Evolutionary conservation across 306 rosid species (phyloP), one percentile per base, ranked within the genome.

Genomic region (Morella rubra): DNA sequence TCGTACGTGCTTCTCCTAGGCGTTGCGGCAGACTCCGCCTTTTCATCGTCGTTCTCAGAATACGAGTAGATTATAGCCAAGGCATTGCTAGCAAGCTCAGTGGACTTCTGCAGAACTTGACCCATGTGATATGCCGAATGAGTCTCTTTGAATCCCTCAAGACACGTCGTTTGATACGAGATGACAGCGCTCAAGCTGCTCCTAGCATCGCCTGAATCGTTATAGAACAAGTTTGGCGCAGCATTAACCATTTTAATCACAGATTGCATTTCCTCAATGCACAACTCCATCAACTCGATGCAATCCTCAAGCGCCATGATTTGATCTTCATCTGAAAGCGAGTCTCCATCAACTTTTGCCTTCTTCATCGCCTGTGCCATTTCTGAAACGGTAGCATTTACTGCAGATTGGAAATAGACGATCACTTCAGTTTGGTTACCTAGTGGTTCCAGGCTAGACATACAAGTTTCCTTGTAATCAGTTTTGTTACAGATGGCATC

Each of bases 91-190:
- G 78, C 18, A 20, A 77, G 73, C 67, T 69, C 13, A 55, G 32
- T 56, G 20, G 84, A 74, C 12, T 32, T 22, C 8, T 50, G 7
- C 81, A 81, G 67, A 66, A 9, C 71, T 42, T 27, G 1, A 4
- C n/a, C 49, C 27, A 66, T 18, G 4, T 66, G 7, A n/a, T 6
- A 66, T 8, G 49, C 8, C 14, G 50, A 16, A 3, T 9, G 13
- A 5, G 24, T 8, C 50, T 66, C 70, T 3, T 41, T 42, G 1
- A 81, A 42, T 22, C 64, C 80, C 12, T 74, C 77, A 27, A 65
- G 18, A 16, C 82, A 84, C 44, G 80, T 50, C 60, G 73, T 84
- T 64, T 81, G 87, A 60, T 84, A 80, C 10, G 87, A 69, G 44
- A 84, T 47, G 5, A 77, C 70, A 54, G 82, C 82, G 62, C 87